These are phyloP conservation scores for Ramaria sp. DNA, from an alignment of 768 basidiomycete species.

Conservation along the genomic window DNA sequence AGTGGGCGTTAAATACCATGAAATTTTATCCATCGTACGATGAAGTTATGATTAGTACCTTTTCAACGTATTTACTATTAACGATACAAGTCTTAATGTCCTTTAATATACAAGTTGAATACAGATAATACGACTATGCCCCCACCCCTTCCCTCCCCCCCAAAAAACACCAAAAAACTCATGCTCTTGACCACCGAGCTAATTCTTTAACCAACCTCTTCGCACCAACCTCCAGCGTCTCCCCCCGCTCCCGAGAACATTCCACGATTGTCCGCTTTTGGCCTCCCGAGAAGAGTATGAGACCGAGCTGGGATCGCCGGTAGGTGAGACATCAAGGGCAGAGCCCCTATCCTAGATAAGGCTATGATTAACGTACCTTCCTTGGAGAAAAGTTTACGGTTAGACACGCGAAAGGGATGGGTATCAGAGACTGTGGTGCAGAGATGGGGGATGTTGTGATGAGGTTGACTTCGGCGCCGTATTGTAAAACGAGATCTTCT, in stretches of 20 bases:
- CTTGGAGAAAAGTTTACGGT: slow-evolving; percentile 5
- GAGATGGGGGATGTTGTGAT: slow-evolving; percentile 12
- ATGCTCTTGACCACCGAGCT: slow-evolving; percentile 22
- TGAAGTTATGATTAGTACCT: background rate
- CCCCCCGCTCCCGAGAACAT: slow-evolving; percentile 26
- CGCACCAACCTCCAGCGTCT: slow-evolving; percentile 46
- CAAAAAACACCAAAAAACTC: background rate
- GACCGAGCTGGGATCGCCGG: background rate
- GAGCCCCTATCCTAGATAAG: background rate
- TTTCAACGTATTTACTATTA: background rate
- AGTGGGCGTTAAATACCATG: background rate
- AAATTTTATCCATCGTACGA: background rate
- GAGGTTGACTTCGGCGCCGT: slow-evolving; percentile 30
- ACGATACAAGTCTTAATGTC: background rate
- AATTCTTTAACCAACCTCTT: slow-evolving; percentile 40
- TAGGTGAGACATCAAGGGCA: background rate
- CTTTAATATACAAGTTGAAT: background rate
- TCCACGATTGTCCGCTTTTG: slow-evolving; percentile 11
- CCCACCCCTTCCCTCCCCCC: too few relatives aligned
- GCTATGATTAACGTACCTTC: background rate
- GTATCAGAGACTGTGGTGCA: background rate
- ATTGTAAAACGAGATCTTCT: slow-evolving; percentile 54
- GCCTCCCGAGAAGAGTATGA: background rate
- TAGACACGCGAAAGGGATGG: background rate
- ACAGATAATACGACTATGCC: background rate